A percentile compares a stretch with the other conserved stretches of the same genome.
phyloP scores from a whole-genome alignment of 306 rosid genomes.

The Trifolium pratense region DNA sequence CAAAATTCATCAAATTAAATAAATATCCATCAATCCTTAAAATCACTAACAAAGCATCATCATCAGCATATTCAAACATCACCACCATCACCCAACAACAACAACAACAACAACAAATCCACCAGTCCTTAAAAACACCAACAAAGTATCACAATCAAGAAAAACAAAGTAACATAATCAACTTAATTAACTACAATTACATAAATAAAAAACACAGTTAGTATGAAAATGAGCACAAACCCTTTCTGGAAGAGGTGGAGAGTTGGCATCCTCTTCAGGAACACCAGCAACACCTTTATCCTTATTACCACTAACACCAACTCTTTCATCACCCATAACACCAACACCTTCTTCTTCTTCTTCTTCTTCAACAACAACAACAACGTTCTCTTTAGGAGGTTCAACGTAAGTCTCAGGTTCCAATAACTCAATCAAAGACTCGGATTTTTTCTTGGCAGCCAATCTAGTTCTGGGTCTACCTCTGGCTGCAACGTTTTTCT shows the following conservation, averaged over 20 bases:
- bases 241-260: conserved; percentile 87
- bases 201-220: background rate
- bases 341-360: conserved; percentile 49
- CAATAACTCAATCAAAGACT: conserved; percentile 52
- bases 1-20: background rate
- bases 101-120: background rate
- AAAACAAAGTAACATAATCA: no score
- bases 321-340: conserved; percentile 78
- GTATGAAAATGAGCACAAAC: conserved; percentile 34
- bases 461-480: conserved; percentile 72
- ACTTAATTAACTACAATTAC: background rate
- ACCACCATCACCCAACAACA: no score
- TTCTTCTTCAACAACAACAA: conserved; percentile 2
- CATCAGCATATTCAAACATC: background rate
- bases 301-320: conserved; percentile 88
- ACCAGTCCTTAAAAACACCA: background rate
- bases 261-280: conserved; percentile 74
- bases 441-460: conserved; percentile 51
- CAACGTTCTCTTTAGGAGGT: conserved; percentile 15
- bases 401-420: background rate
- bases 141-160: conserved; percentile 8
- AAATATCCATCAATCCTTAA: background rate
- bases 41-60: background rate
- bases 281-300: conserved; percentile 51
- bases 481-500: conserved; percentile 49